phyloP scores from a whole-genome alignment of 208 protist species.

The Crithidia acanthocephali region DNA sequence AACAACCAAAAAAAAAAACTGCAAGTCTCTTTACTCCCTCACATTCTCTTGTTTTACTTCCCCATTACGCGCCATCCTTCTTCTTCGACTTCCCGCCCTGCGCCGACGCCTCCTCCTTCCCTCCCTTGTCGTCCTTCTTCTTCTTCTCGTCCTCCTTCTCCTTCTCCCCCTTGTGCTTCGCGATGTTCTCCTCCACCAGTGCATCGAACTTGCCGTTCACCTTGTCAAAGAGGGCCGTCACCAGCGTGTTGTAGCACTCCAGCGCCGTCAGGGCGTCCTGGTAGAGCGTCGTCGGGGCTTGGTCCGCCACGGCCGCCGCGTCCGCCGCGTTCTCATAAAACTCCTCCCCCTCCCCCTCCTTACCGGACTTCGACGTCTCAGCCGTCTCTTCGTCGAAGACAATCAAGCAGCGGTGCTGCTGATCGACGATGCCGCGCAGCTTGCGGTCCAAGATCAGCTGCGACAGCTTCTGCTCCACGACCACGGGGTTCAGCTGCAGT shows the following conservation, averaged over 20 bases:
- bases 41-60: neutral
- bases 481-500: constrained; percentile 82
- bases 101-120: constrained; percentile 6
- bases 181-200: constrained; percentile 79
- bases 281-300: constrained; percentile 65
- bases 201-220: constrained; percentile 84
- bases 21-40: neutral
- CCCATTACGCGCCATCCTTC: neutral
- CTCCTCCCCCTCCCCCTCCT: constrained; percentile 17
- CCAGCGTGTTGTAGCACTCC: constrained; percentile 79
- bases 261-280: constrained; percentile 72
- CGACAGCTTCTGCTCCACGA: constrained; percentile 92
- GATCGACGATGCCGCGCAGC: constrained; percentile 94
- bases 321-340: constrained; percentile 58
- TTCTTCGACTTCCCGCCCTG: constrained; percentile 6
- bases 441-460: constrained; percentile 99
- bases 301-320: constrained; percentile 21
- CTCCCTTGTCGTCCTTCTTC: constrained; percentile 14
- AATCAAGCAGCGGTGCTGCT: constrained; percentile 92
- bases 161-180: constrained; percentile 50
- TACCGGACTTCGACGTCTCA: constrained; percentile 29
- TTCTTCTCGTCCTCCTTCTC: constrained; percentile 36
- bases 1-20: neutral
- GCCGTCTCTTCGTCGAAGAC: constrained; percentile 85
- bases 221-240: constrained; percentile 91